Conservation (phyloP, 257 asterid species). For the Fraxinus americana region DNA sequence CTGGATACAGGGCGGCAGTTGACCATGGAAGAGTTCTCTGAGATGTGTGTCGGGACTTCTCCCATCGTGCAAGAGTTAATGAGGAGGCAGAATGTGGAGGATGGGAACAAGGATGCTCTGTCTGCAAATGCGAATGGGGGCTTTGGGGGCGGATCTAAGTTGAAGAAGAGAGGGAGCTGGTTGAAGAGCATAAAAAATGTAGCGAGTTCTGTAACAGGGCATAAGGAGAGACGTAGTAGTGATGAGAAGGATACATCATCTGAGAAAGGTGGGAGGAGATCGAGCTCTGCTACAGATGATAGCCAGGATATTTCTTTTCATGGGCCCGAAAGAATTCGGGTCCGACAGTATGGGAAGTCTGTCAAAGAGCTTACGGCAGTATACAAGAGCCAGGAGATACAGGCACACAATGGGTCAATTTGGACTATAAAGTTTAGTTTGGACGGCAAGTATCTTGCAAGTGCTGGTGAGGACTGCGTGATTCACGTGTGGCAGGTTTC, state of each 20-base stretch:
- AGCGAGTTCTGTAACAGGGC: conserved; percentile 74
- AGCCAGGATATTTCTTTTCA: conserved; percentile 88
- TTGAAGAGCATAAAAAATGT: conserved; percentile 73
- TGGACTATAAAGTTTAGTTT: conserved; percentile 96
- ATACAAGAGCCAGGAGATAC: conserved; percentile 89
- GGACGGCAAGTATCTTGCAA: conserved; percentile 96
- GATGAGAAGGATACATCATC: conserved; percentile 97
- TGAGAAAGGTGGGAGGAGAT: conserved; percentile 95
- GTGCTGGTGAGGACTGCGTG: conserved; percentile 98
- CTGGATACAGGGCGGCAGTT: conserved; percentile 87
- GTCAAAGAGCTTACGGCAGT: conserved; percentile 82
- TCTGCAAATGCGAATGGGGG: conserved; percentile 52
- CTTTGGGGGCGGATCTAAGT: conserved; percentile 57
- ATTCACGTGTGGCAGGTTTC: conserved; percentile 92
- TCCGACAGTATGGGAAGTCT: conserved; percentile 86
- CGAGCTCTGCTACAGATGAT: conserved; percentile 98
- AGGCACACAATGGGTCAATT: conserved; percentile 89
- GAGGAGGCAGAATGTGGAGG: conserved; percentile 93
- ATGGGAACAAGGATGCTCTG: conserved; percentile 59
- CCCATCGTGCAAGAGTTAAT: conserved; percentile 95
- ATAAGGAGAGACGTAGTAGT: conserved; percentile 80
- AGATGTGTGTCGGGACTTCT: conserved; percentile 92
- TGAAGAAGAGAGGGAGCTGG: conserved; percentile 80
- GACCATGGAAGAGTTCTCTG: conserved; percentile 88
- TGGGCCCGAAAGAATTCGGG: conserved; percentile 86